These are phyloP conservation scores for Lichenothelia convexa DNA, from an alignment of 495 filamentous ascomycete genomes.

Conservation along the genomic window DNA sequence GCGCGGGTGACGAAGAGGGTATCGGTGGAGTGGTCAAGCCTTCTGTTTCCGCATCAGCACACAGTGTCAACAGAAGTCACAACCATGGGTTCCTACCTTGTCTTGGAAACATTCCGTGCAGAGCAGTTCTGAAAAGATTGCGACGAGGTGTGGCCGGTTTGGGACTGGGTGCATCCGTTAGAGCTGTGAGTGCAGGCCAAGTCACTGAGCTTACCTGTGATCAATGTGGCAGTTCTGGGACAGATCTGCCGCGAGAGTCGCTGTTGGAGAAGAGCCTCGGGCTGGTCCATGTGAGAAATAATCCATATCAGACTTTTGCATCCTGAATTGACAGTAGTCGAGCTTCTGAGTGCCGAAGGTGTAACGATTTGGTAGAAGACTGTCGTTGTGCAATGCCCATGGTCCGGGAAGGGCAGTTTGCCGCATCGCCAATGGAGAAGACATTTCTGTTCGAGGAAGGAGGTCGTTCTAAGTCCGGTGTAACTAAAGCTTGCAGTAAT, in stretches of 20 bases:
- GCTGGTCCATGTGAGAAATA: constrained; percentile 63
- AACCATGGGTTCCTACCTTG: too few species aligned
- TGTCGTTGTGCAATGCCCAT: too few species aligned
- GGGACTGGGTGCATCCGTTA: too few species aligned
- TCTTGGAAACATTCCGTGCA: too few species aligned
- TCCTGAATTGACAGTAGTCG: too few species aligned
- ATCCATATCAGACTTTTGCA: constrained; percentile 46
- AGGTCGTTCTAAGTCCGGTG: too few species aligned
- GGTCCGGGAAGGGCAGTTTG: too few species aligned
- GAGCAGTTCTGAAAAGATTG: constrained; percentile 89
- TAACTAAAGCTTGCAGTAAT: too few species aligned
- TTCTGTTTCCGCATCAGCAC: constrained; percentile 25
- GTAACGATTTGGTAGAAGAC: too few species aligned
- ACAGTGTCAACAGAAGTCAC: constrained; percentile 3
- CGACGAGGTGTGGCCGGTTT: constrained; percentile 80
- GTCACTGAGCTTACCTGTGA: constrained; percentile 44
- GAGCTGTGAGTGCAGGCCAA: constrained; percentile 3
- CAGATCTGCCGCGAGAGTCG: constrained; percentile 77
- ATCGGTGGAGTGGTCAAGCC: constrained; percentile 68
- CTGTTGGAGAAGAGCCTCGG: constrained; percentile 73
- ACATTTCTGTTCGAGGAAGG: too few species aligned
- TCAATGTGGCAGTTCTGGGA: constrained; percentile 95
- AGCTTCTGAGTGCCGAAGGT: too few species aligned
- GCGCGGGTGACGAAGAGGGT: constrained; percentile 57
- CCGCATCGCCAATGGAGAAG: too few species aligned